Conservation (phyloP, 768 basidiomycete species). For the Hydnomerulius pinastri region DNA sequence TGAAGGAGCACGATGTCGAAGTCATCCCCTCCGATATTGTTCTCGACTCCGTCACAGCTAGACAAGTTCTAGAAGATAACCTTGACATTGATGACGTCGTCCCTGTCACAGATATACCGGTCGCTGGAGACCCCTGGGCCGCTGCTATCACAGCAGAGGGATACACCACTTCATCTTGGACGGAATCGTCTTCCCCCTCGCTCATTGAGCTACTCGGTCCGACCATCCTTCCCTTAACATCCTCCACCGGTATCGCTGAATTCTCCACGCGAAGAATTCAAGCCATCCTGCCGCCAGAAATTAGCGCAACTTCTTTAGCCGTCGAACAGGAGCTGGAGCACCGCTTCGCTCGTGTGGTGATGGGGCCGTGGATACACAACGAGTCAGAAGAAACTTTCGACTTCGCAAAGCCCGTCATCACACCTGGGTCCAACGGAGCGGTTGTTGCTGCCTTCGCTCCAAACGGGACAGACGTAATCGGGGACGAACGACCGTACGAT, state of each 20-base stretch:
- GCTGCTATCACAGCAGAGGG: slow-evolving; percentile 24
- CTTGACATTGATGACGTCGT: slow-evolving; percentile 17
- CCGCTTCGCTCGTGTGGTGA: slow-evolving; percentile 46
- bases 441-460: slow-evolving; percentile 10
- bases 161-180: slow-evolving; percentile 31
- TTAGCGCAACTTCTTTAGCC: slow-evolving; percentile 5
- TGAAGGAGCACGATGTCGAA: slow-evolving; percentile 37
- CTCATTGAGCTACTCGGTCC: slow-evolving; percentile 53
- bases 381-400: slow-evolving; percentile 36
- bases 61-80: slow-evolving; percentile 33
- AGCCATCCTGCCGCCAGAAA: slow-evolving; percentile 40
- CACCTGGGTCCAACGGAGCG: slow-evolving; percentile 30
- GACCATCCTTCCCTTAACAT: slow-evolving; percentile 56
- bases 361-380: slow-evolving; percentile 51
- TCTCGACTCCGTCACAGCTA: slow-evolving; percentile 29
- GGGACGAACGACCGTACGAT: slow-evolving; percentile 37
- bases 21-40: slow-evolving; percentile 22
- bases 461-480: background rate
- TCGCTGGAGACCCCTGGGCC: slow-evolving; percentile 26
- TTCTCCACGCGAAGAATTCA: slow-evolving; percentile 60
- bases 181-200: slow-evolving; percentile 23
- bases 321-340: slow-evolving; percentile 47
- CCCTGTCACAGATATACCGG: slow-evolving; percentile 19
- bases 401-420: slow-evolving; percentile 36
- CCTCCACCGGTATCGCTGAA: slow-evolving; percentile 65